Evolutionary conservation across 164 flowering plant species (phyloP).

Genomic region (Santalum album): DNA sequence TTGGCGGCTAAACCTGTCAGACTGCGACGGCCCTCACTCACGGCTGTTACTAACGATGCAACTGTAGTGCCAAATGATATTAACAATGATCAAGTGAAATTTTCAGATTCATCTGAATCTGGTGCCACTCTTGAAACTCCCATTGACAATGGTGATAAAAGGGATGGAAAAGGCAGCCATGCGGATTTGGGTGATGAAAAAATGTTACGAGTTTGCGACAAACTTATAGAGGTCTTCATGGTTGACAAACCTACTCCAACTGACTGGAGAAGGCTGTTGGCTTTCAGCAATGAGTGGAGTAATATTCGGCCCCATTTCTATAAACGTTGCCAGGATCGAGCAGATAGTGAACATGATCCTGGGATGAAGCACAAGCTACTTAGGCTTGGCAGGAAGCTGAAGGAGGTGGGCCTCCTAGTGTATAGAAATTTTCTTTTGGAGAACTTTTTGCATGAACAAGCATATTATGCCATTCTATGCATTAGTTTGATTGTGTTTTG

Average conservation of each 20-base stretch:
- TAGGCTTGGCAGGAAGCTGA: conserved; percentile 64
- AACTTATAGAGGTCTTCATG: conserved; percentile 81
- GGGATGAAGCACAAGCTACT: conserved; percentile 68
- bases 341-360: conserved; percentile 62
- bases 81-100: conserved; percentile 13
- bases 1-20: not conserved
- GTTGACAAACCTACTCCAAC: conserved; percentile 82
- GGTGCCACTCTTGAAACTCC: conserved; percentile 8
- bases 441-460: too few relatives aligned
- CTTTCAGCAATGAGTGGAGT: conserved; percentile 74
- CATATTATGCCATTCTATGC: too few relatives aligned
- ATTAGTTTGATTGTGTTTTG: too few relatives aligned
- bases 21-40: conserved; percentile 6
- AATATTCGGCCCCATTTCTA: conserved; percentile 68
- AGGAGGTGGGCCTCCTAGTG: conserved; percentile 47
- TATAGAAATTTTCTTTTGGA: too few relatives aligned
- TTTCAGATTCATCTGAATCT: conserved; percentile 10
- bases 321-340: conserved; percentile 62
- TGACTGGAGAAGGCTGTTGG: conserved; percentile 87
- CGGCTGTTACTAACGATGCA: conserved; percentile 25
- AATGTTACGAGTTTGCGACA: conserved; percentile 72
- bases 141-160: conserved; percentile 13
- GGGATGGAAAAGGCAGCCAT: conserved; percentile 12
- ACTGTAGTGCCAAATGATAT: conserved; percentile 25
- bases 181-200: conserved; percentile 26